phyloP scores from a whole-genome alignment of 2,329 filamentous ascomycete species.

The Tolypocladium sp. region DNA sequence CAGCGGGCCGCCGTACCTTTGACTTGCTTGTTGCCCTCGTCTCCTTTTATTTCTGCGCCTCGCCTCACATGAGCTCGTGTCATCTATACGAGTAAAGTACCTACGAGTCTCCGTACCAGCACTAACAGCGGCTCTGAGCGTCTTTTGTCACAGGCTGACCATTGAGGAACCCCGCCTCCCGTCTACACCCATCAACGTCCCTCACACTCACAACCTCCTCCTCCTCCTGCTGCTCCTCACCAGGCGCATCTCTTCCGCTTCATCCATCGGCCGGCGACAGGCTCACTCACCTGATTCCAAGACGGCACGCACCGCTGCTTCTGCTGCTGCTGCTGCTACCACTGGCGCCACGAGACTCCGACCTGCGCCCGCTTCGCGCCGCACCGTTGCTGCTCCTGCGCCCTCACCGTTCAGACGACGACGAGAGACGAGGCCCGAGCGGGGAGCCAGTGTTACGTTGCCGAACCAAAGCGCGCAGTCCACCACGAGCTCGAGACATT shows the following conservation, averaged over 20 bases:
- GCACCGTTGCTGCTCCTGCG: not conserved
- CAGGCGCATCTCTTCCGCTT: not conserved
- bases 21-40: not conserved
- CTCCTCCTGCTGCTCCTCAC: not conserved
- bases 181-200: not conserved
- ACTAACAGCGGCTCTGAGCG: not conserved
- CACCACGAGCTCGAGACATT: slow-evolving; percentile 1
- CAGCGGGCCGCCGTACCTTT: not conserved
- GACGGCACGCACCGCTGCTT: not conserved
- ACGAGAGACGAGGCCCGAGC: slow-evolving; percentile 3
- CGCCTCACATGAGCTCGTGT: not conserved
- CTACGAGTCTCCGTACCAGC: not conserved
- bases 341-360: not conserved
- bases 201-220: not conserved
- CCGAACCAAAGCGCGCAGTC: not conserved
- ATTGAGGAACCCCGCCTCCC: not conserved
- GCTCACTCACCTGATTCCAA: not conserved
- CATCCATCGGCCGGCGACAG: not conserved
- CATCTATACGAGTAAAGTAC: not conserved
- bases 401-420: not conserved
- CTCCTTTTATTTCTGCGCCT: not conserved
- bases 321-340: not conserved
- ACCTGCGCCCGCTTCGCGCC: not conserved
- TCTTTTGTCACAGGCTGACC: not conserved
- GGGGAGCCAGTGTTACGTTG: slow-evolving; percentile 2